These are phyloP conservation scores for Leccinum variicolor DNA, from an alignment of 768 basidiomycete species.

Conservation along the genomic window DNA sequence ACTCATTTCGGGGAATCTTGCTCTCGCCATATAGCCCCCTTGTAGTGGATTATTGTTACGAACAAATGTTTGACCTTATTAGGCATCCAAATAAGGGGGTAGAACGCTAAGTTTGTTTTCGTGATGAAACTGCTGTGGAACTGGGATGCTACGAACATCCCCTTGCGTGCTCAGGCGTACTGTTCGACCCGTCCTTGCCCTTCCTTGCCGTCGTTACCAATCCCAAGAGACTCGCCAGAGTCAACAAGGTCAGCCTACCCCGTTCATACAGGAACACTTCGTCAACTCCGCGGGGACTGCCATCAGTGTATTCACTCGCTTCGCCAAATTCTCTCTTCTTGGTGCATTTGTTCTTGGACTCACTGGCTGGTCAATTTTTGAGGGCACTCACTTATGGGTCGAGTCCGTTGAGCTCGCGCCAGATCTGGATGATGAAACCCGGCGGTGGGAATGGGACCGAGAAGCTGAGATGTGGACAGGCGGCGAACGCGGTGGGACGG, in stretches of 20 bases:
- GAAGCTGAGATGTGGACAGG: slow-evolving; percentile 64
- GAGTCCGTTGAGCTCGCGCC: slow-evolving; percentile 49
- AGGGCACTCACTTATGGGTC: slow-evolving; percentile 59
- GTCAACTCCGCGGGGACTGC: slow-evolving; percentile 36
- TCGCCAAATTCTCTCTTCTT: slow-evolving; percentile 48
- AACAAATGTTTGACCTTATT: too few relatives aligned
- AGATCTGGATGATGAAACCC: slow-evolving; percentile 50
- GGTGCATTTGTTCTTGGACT: slow-evolving; percentile 42
- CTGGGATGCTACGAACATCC: slow-evolving; percentile 15
- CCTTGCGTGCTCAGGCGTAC: slow-evolving; percentile 5
- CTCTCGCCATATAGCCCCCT: too few relatives aligned
- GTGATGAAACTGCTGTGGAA: too few relatives aligned
- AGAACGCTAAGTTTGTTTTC: too few relatives aligned
- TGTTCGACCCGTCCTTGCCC: background rate
- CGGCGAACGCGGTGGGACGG: slow-evolving; percentile 61
- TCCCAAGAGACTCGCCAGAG: slow-evolving; percentile 13
- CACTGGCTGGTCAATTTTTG: slow-evolving; percentile 47
- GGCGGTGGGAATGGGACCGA: slow-evolving; percentile 65
- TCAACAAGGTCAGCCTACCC: slow-evolving; percentile 5
- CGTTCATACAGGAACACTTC: slow-evolving; percentile 33
- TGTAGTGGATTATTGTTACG: too few relatives aligned
- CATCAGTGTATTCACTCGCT: slow-evolving; percentile 42
- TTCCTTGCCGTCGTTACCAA: slow-evolving; percentile 11
- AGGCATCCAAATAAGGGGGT: too few relatives aligned
- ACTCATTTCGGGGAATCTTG: too few relatives aligned